Percentiles rank a stretch among this genome's conserved stretches.
Conservation (phyloP, 495 filamentous ascomycete species). For the Pyronema omphalodes region DNA sequence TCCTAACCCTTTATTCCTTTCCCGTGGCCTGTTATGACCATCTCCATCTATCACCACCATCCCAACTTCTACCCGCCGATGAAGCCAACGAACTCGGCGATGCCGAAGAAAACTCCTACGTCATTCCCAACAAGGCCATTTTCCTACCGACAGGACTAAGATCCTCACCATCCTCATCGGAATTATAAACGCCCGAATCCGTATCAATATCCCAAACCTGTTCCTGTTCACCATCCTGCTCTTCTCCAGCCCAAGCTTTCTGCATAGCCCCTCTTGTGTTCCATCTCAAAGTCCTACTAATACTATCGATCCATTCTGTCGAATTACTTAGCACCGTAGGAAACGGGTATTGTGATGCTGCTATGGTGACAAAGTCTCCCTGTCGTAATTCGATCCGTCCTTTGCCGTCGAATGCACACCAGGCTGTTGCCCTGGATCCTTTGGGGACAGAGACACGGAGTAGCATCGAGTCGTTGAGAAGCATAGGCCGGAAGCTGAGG, state of each 20-base stretch:
- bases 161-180: slow-evolving; percentile 11
- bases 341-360: slow-evolving; percentile 81
- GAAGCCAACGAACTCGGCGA: too few species aligned
- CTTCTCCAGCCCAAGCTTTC: slow-evolving; percentile 28
- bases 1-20: too few species aligned
- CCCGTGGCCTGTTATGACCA: too few species aligned
- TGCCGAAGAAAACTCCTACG: slow-evolving; percentile 1
- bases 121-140: slow-evolving; percentile 22
- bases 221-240: slow-evolving; percentile 23
- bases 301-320: slow-evolving; percentile 83
- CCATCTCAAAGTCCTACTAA: slow-evolving; percentile 81
- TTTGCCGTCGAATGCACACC: slow-evolving; percentile 94
- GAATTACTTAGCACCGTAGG: slow-evolving; percentile 55
- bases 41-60: too few species aligned
- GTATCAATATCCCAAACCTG: slow-evolving; percentile 33
- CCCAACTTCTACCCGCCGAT: too few species aligned
- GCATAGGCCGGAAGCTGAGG: slow-evolving; percentile 84
- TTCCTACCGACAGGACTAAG: slow-evolving; percentile 16
- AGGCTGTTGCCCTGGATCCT: slow-evolving; percentile 68
- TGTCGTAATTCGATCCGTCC: slow-evolving; percentile 71
- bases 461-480: slow-evolving; percentile 87
- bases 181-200: slow-evolving; percentile 21
- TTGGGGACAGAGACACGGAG: slow-evolving; percentile 83
- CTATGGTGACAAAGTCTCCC: slow-evolving; percentile 91
- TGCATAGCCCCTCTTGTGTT: slow-evolving; percentile 70